Conservation (phyloP, 2,329 filamentous ascomycete species). For the Apiospora hydei region DNA sequence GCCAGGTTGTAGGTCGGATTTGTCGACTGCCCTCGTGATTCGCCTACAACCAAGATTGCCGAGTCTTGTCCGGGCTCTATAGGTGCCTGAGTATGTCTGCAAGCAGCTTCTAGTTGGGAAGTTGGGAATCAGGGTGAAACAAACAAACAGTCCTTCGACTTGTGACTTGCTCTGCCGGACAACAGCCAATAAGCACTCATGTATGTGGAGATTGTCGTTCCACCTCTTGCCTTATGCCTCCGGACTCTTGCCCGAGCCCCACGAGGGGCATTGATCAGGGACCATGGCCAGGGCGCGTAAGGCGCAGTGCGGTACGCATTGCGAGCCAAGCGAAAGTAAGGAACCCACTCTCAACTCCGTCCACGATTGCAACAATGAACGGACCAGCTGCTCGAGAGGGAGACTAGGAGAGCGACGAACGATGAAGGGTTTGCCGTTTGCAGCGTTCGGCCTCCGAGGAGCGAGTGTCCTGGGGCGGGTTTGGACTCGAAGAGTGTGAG, state of each 20-base stretch:
- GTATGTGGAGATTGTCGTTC: not conserved
- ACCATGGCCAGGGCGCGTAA: not conserved
- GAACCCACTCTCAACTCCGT: not conserved
- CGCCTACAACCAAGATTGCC: not conserved
- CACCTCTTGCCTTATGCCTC: not conserved
- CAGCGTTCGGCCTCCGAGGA: not conserved
- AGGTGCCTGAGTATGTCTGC: not conserved
- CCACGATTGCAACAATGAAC: not conserved
- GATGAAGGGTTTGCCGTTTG: not conserved
- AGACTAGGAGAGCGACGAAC: not conserved
- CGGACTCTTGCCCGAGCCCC: not conserved
- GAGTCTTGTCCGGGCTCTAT: not conserved
- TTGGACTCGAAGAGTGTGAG: not conserved
- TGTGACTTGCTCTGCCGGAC: not conserved
- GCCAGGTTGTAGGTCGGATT: not conserved
- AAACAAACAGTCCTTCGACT: not conserved
- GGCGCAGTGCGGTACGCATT: not conserved
- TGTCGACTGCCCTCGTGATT: fast-evolving
- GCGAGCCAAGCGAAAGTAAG: not conserved
- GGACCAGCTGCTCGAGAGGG: not conserved
- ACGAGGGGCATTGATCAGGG: too few relatives aligned
- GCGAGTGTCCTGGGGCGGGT: too few relatives aligned
- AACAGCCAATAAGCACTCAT: not conserved
- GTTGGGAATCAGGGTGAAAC: not conserved
- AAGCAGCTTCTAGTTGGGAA: not conserved